Evolutionary conservation across 192 early-diverging fungal species (phyloP), one percentile per base, ranked within the genome.

Genomic region (Podila horticola): DNA sequence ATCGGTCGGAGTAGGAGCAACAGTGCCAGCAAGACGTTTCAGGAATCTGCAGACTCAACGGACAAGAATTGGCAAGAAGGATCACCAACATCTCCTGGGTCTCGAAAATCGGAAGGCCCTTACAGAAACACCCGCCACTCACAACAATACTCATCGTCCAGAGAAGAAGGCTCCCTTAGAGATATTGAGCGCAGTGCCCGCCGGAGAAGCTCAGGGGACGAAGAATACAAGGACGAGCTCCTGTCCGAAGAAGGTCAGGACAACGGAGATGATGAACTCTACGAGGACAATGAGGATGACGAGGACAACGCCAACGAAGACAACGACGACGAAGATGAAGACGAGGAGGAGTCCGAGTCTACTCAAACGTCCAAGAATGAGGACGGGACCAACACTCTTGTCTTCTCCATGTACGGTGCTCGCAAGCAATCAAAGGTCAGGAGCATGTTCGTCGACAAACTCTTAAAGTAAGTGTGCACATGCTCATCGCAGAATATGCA

Each of bases 361-460:
- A 26, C n/a, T 55, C n/a, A 55, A 6, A 55, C 20, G 2, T 55
- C 52, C 19, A 55, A 55, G 60, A 69, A 69, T 19, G 77, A 63
- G 24, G 62, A 73, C 11, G 71, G 77, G 3, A 73, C 62, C 8
- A 70, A 79, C 6, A 38, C 71, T 13, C 66, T 81, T 48, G 59
- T 71, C 12, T 62, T 81, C 12, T 81, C 77, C 0, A 81, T 81
- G 70, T 81, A 81, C 57, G 77, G 77, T 7, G 71, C 77, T 2
- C 70, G 69, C 20, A 81, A 69, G n/a, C 22, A 66, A 24, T 66
- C 72, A 64, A 81, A 81, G 36, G 77, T 81, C 62, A 59, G 77
- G 24, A 81, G 77, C 52, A 81, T 81, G 77, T 81, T 81, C 52
- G 71, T 81, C 57, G 77, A 81, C 67, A 81, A 81, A 45, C 62